A percentile compares a stretch with the other conserved stretches of the same genome.
These are phyloP conservation scores for Saccharomyces hybrid DNA, from an alignment of 1,139 yeast species.

Conservation along the genomic window DNA sequence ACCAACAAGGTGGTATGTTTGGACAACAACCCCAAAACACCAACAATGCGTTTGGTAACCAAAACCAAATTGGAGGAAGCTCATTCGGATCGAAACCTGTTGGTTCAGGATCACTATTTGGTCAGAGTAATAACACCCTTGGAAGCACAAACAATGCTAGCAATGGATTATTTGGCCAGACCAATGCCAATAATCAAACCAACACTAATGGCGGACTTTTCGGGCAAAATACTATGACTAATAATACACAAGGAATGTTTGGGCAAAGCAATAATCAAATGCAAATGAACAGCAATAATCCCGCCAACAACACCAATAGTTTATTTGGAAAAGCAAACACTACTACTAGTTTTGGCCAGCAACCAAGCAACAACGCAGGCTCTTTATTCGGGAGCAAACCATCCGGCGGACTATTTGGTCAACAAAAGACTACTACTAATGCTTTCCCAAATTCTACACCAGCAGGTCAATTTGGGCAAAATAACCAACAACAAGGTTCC, in stretches of 20 bases:
- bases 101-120: slow-evolving; percentile 5
- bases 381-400: slow-evolving; percentile 32
- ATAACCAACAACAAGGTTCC: slow-evolving; percentile 12
- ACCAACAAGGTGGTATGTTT: slow-evolving; percentile 21
- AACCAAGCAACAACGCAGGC: slow-evolving; percentile 14
- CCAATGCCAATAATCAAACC: slow-evolving; percentile 11
- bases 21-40: slow-evolving; percentile 5
- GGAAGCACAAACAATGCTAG: slow-evolving; percentile 9
- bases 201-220: slow-evolving; percentile 30
- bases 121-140: slow-evolving; percentile 3
- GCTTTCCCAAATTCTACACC: slow-evolving; percentile 14
- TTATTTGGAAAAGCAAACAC: slow-evolving; percentile 28
- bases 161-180: slow-evolving; percentile 20
- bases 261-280: slow-evolving; percentile 16
- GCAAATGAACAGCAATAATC: slow-evolving; percentile 8
- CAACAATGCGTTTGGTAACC: slow-evolving; percentile 10
- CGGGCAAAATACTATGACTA: slow-evolving; percentile 27
- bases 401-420: slow-evolving; percentile 9
- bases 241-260: slow-evolving; percentile 28
- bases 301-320: slow-evolving; percentile 18
- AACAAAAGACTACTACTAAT: slow-evolving; percentile 9
- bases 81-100: slow-evolving; percentile 3
- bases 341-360: slow-evolving; percentile 9
- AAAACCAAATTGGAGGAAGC: slow-evolving; percentile 1
- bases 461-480: slow-evolving; percentile 28